Base-by-base conservation (phyloP, 441 rosid species). In the Pelargonium cotyledonis region DNA sequence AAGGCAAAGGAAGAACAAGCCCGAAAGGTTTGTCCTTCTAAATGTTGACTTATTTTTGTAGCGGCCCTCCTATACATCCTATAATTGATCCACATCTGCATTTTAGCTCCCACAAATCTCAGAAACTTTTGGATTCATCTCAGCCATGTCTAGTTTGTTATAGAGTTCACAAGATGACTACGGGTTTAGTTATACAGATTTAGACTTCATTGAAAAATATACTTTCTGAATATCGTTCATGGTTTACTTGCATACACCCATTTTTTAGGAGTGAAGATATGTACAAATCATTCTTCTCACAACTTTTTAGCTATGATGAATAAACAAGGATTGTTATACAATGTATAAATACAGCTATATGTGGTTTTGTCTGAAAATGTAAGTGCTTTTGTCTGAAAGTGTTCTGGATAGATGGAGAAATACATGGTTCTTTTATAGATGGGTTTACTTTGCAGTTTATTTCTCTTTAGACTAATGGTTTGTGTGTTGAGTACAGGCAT, bases 1-100 rank as follows among this genome's bases (percentile, higher is more conserved):
- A 89, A 81, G 87, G 76, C 76, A 73, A 91, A 80, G 74, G 96
- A 91, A 83, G 94, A 88, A 66, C 85, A 88, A 81, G 96, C 95
- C 15, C 77, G 68, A 12, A 87, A 89, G 98, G 96, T 93, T 72
- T 72, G 76, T 76, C 26, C 49, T 74, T 68, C 60, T 64, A 18
- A 55, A 10, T 76, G 23, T 8, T 26, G 66, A 49, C 43, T 70
- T 57, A 55, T 75, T 21, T 69, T 60, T 70, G 43, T 15, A 44
- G 1, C 6, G 10, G 11, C 51, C 51, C 51, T 10, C 51, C 12
- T 4, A 44, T 44, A 10, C 11, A 8, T 44, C 51, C 51, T 44
- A 44, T n/a, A 44, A 2, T 10, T 44, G 14, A 44, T 8, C 14
- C 51, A 2, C 11, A 44, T 12, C 51, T 44, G 51, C 51, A 8